Percentiles rank a stretch among this genome's conserved stretches.
Evolutionary conservation across 192 early-diverging fungal species (phyloP).

Genomic region (Podila clonocystis): DNA sequence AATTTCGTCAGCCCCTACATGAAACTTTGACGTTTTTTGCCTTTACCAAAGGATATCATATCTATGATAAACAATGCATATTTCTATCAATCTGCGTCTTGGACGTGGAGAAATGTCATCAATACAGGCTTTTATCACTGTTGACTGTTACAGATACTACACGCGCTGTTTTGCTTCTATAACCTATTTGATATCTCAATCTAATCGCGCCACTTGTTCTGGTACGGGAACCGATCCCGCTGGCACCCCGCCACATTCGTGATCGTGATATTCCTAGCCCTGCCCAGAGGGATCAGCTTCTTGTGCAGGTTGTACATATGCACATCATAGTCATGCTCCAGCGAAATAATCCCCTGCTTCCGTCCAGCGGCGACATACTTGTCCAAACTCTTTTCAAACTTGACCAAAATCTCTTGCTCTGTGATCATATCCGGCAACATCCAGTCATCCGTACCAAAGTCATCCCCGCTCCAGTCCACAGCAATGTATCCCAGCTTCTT

Average conservation of each 20-base stretch:
- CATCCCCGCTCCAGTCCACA: conserved; percentile 19
- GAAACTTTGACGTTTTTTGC: no score
- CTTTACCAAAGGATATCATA: no score
- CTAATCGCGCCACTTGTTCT: background rate
- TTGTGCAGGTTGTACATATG: background rate
- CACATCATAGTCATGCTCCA: background rate
- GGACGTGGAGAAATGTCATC: no score
- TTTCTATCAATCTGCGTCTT: no score
- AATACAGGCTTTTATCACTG: no score
- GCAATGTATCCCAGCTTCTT: conserved; percentile 57
- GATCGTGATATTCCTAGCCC: background rate
- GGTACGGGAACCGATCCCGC: background rate
- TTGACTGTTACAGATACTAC: no score
- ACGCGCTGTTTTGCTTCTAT: no score
- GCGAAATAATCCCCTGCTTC: background rate
- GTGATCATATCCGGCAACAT: conserved; percentile 1
- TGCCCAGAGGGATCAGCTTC: background rate
- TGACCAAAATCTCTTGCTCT: background rate
- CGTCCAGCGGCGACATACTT: background rate
- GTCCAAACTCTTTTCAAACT: background rate
- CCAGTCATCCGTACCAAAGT: background rate
- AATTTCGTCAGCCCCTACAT: no score
- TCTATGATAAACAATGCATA: no score
- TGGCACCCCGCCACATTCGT: background rate
- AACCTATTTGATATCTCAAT: no score